Evolutionary conservation across 805 yeast genomes (phyloP), one percentile per base, ranked within the genome.

Genomic region (Teunomyces stri): DNA sequence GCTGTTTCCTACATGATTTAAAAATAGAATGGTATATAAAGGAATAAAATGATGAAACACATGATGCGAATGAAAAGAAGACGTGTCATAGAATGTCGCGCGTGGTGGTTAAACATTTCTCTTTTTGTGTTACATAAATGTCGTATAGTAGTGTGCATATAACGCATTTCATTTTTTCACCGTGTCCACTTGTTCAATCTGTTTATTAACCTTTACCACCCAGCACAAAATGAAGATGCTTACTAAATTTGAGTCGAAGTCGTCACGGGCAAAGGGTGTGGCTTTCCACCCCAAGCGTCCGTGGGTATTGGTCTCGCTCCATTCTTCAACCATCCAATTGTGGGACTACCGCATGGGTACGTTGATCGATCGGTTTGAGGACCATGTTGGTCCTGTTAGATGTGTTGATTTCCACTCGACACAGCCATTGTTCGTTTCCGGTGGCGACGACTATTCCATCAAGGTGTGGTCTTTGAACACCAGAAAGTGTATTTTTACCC

Each of bases 321-420:
- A 92, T 68, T 88, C 97, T 22, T 89, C 97, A n/a, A 90, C 97
- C n/a, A 92, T 94, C 65, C 99, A 95, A 69, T 78, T 94, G 54
- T 94, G 99, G 99, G 99, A 94, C 70, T 94, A 95, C 71, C 84
- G 99, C 62, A 94, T 94, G 99, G 99, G 99, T 38, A 90, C 97
- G 3, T 73, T 94, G 64, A 84, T 94, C 64, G 98, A 91, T 68
- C 81, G 97, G 49, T 94, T 90, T 62, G 99, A 94, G 69, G 99
- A 92, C 60, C 99, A 94, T 66, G 96, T 88, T 60, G 99, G 99
- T 22, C 98, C 99, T 2, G 99, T 94, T 21, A 84, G 99, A 70
- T 84, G 91, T 50, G 88, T 94, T 36, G 92, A 84, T 65, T 92
- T 94, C 79, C 99, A 94, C 70, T 97, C 97, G 49, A 89, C 98